These are phyloP conservation scores for Taxillus chinensis DNA, from an alignment of 164 flowering plant genomes.

Conservation along the genomic window DNA sequence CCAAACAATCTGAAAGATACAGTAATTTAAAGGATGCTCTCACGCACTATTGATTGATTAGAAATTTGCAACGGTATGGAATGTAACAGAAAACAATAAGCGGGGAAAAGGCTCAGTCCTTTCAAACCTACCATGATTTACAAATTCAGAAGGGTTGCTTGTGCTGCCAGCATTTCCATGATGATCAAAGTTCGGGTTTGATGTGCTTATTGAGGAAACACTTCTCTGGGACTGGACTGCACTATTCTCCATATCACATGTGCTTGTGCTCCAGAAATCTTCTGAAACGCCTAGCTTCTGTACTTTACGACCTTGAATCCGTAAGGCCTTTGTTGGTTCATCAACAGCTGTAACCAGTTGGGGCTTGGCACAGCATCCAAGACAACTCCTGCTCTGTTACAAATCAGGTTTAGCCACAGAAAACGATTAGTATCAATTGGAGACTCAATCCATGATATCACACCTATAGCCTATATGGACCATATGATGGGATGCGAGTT, in stretches of 20 bases:
- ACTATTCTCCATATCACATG: conserved; percentile 33
- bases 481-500: too few relatives aligned
- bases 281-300: conserved; percentile 22
- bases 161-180: conserved; percentile 14
- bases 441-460: background rate
- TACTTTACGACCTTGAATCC: conserved; percentile 21
- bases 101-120: too few relatives aligned
- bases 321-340: conserved; percentile 35
- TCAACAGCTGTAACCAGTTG: conserved; percentile 22
- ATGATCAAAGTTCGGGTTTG: conserved; percentile 23
- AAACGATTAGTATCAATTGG: conserved; percentile 11
- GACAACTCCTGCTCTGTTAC: conserved; percentile 54
- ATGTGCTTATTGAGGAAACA: conserved; percentile 23
- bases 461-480: background rate
- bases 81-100: too few relatives aligned
- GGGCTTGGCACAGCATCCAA: conserved; percentile 32
- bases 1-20: too few relatives aligned
- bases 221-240: conserved; percentile 30
- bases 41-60: too few relatives aligned
- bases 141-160: conserved; percentile 29
- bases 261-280: conserved; percentile 42
- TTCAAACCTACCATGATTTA: conserved; percentile 35
- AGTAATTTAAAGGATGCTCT: too few relatives aligned
- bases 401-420: conserved; percentile 18
- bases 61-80: too few relatives aligned